Base-by-base conservation (phyloP, 371 early-diverging fungal genomes). In the Syncephalastrum racemosum region DNA sequence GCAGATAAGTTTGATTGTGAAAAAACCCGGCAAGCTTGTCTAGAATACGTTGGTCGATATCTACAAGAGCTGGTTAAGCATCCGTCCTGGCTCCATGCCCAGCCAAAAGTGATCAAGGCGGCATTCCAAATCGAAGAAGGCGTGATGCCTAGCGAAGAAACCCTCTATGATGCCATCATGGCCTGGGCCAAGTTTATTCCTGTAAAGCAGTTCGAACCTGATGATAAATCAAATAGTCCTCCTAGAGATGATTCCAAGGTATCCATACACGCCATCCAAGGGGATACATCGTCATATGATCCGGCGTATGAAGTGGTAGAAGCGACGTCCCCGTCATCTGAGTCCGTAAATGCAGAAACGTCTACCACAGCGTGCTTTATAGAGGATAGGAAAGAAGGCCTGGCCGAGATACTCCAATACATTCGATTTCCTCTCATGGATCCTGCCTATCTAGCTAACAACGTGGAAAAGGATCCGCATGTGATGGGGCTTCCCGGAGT, bases 401-500 rank as follows among this genome's bases (percentile, higher is more conserved):
- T 67, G 18, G 61, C 58, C 14, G 53, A 39, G 3, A 63, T 84
- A 24, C 56, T 84, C 5, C 78, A 75, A 20, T 75, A 73, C 44
- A 72, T 84, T 36, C 63, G 82, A 20, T 84, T 84, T 44, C 84
- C 84, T 0, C 60, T 83, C 59, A 84, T 84, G 71, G 59, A 67
- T 46, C 73, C 78, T 19, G 58, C 65, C 24, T 84, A 70, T 60
- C 45, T 84, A 52, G 68, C 74, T 10, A 75, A 73, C 40, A 69
- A 65, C 10, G 78, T 84, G 4, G 83, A 82, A 47, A 68, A 63
- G 25, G 71, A 83, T 53, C 44, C 67, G 1, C 70, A 66, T 24
- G 67, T 82, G 1, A 80, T 83, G 84, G 67, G 66, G 10, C 59
- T 75, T 49, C 75, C 72, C 10, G 65, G 75, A 10, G 80, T 82